phyloP scores from a whole-genome alignment of 2,329 filamentous ascomycete species.

The Penicillium brevicompactum region DNA sequence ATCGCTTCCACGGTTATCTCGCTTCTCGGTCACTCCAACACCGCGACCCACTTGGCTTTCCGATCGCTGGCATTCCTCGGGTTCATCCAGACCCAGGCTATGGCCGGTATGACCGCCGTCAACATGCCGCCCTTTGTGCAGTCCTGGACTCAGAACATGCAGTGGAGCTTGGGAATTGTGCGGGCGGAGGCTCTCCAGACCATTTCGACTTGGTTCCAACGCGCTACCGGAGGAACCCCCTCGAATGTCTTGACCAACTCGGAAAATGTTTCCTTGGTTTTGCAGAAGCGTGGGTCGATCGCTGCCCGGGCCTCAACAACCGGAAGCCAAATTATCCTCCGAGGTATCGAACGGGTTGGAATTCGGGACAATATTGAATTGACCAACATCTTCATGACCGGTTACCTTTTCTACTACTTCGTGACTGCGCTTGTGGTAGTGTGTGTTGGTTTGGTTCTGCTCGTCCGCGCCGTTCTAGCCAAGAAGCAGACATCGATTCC shows the following conservation, averaged over 20 bases:
- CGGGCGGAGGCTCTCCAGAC: conserved; percentile 78
- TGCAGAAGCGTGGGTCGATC: conserved; percentile 59
- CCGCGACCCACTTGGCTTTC: conserved; percentile 88
- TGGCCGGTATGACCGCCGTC: conserved; percentile 81
- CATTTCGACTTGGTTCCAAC: conserved; percentile 94
- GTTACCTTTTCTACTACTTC: conserved; percentile 83
- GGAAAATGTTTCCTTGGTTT: conserved; percentile 74
- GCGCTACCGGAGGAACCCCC: conserved; percentile 83
- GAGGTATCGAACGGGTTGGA: conserved; percentile 84
- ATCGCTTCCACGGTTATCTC: conserved; percentile 84
- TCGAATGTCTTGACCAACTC: conserved; percentile 74
- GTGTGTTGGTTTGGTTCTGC: conserved; percentile 65
- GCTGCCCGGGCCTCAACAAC: conserved; percentile 42
- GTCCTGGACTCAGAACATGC: conserved; percentile 95
- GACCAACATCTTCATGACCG: conserved; percentile 92
- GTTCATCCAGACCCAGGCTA: conserved; percentile 92
- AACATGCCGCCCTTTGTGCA: conserved; percentile 82
- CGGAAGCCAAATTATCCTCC: conserved; percentile 57
- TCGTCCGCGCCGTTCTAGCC: conserved; percentile 72
- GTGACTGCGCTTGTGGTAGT: conserved; percentile 75
- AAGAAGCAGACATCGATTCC: conserved; percentile 71
- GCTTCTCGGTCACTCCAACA: conserved; percentile 87
- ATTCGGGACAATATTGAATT: conserved; percentile 81
- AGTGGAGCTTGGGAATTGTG: conserved; percentile 97
- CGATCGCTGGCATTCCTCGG: conserved; percentile 89